Conservation (phyloP, 2,329 filamentous ascomycete genomes). For the Monilinia aucupariae region DNA sequence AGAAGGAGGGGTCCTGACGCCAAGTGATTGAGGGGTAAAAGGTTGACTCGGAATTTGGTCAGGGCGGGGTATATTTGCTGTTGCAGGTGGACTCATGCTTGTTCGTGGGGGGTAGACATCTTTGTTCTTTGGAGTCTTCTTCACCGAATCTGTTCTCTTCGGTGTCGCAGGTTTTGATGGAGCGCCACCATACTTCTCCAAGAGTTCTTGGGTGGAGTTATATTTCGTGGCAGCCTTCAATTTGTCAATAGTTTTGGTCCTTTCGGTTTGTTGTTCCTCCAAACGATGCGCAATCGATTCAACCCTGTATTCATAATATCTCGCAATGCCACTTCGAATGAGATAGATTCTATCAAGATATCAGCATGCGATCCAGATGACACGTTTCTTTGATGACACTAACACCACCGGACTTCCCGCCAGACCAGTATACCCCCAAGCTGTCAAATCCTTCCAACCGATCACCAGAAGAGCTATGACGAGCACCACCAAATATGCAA, state of each 20-base stretch:
- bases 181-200: constrained; percentile 83
- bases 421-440: constrained; percentile 72
- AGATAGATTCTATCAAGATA: constrained; percentile 64
- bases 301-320: constrained; percentile 78
- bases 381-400: constrained; percentile 30
- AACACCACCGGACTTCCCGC: constrained; percentile 74
- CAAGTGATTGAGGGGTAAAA: constrained; percentile 25
- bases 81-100: constrained; percentile 52
- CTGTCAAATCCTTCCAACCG: constrained; percentile 72
- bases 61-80: constrained; percentile 54
- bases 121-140: constrained; percentile 23
- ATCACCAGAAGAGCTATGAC: constrained; percentile 80
- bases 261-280: constrained; percentile 70
- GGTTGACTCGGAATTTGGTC: constrained; percentile 27
- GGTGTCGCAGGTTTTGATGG: constrained; percentile 28
- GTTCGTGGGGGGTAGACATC: constrained; percentile 38
- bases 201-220: constrained; percentile 84
- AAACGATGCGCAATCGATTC: constrained; percentile 62
- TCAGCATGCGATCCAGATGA: constrained; percentile 21
- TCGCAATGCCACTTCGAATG: constrained; percentile 59
- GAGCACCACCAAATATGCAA: constrained; percentile 82
- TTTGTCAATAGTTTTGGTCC: constrained; percentile 83
- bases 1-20: constrained; percentile 10
- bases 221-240: constrained; percentile 94
- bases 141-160: constrained; percentile 29